phyloP scores from a whole-genome alignment of 768 basidiomycete species.

The Infundibulicybe gibba region DNA sequence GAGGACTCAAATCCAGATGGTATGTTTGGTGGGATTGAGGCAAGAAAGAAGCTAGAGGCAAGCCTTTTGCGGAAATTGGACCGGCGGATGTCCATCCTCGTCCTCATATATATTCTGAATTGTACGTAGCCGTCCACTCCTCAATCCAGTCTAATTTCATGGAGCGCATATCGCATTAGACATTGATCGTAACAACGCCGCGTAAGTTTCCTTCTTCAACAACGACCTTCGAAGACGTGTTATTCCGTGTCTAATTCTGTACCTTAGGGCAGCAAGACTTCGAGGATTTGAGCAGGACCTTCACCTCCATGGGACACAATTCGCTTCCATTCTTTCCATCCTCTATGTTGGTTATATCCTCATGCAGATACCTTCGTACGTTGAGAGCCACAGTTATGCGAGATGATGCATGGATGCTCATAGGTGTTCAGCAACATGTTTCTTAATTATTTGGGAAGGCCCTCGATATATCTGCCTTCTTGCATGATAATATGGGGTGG shows the following conservation, averaged over 20 bases:
- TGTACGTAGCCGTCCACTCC: constrained; percentile 20
- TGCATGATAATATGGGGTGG: constrained; percentile 70
- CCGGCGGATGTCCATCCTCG: constrained; percentile 41
- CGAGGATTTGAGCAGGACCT: constrained; percentile 65
- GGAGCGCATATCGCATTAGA: constrained; percentile 34
- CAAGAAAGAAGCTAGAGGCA: constrained; percentile 24
- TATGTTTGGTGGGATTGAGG: constrained; percentile 20
- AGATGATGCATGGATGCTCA: no score
- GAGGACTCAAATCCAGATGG: constrained; percentile 17
- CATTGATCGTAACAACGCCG: constrained; percentile 71
- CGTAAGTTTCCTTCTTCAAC: constrained; percentile 29
- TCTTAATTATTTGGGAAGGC: constrained; percentile 56
- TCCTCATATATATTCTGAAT: constrained; percentile 46
- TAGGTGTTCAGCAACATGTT: constrained; percentile 56
- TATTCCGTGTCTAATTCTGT: neutral
- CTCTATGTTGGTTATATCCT: constrained; percentile 67
- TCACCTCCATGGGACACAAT: constrained; percentile 49
- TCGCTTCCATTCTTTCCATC: constrained; percentile 55
- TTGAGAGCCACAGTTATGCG: neutral
- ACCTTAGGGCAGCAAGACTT: constrained; percentile 54
- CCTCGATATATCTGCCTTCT: constrained; percentile 58
- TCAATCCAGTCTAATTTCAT: neutral
- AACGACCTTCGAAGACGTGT: neutral
- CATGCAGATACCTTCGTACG: constrained; percentile 73
- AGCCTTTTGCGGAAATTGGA: constrained; percentile 47